phyloP scores from a whole-genome alignment of 306 rosid genomes.

The Nissolia schottii region DNA sequence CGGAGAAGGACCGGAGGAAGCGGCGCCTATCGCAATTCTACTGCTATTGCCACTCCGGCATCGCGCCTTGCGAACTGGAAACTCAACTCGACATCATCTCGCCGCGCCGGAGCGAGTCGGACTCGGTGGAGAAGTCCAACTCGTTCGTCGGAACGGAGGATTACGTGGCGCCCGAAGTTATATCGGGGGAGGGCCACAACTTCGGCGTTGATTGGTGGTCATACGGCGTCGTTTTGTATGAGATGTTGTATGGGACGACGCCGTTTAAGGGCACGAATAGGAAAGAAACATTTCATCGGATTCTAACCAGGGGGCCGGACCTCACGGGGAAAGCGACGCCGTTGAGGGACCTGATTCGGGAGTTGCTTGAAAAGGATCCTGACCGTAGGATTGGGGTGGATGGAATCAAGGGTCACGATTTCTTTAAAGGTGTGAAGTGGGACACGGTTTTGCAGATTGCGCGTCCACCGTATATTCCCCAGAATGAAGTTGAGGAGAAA shows the following conservation, averaged over 20 bases:
- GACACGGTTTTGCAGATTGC: conserved; percentile 42
- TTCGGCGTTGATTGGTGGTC: conserved; percentile 98
- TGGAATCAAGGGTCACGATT: conserved; percentile 65
- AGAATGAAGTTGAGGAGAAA: conserved; percentile 26
- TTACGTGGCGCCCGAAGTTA: conserved; percentile 88
- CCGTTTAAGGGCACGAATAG: conserved; percentile 66
- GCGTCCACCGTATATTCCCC: conserved; percentile 78
- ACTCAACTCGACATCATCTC: neutral
- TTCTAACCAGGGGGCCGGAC: conserved; percentile 41
- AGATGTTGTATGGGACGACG: conserved; percentile 68
- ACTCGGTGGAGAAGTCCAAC: conserved; percentile 67
- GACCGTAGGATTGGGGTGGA: conserved; percentile 48
- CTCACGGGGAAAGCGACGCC: conserved; percentile 48
- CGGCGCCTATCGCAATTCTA: conserved; percentile 28
- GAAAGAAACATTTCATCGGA: conserved; percentile 69
- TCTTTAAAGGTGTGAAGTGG: conserved; percentile 58
- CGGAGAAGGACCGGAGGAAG: neutral
- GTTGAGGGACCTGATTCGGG: conserved; percentile 54
- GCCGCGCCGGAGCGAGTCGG: conserved; percentile 3
- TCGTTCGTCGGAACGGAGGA: conserved; percentile 97
- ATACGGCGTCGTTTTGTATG: conserved; percentile 64
- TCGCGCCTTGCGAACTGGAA: conserved; percentile 21
- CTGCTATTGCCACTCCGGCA: conserved; percentile 35
- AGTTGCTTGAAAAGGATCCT: conserved; percentile 62
- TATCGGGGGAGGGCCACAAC: conserved; percentile 64